Base-by-base conservation (phyloP, 2,329 filamentous ascomycete genomes). In the Aspergillus novoparasiticus region DNA sequence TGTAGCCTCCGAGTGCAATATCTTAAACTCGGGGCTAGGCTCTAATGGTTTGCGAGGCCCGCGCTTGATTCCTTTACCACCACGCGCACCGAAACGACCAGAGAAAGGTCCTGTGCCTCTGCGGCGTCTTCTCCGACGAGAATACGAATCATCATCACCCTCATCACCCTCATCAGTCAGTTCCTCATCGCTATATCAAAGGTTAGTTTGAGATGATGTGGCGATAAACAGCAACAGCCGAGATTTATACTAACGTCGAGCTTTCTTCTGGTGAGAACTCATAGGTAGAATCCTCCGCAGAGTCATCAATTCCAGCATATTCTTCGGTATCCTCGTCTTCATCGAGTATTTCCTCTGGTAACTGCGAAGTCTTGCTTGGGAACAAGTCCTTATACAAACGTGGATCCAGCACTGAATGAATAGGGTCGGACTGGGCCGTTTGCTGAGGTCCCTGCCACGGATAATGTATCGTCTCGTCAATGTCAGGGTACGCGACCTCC, bases 21-120 rank as follows among this genome's bases (percentile, higher is more conserved):
- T 68, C 55, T 81, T 82, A 72, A 84, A 84, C 59, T 83, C 81
- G 11, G 75, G 74, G 56, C 80, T 80, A 19, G 82, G 82, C 57
- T 83, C 82, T 46, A 83, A 45, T 5, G 81, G 76, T 65, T 79
- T 81, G 32, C 80, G 77, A 21, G 80, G 79, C 4, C 82, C 82
- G 69, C 80, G 75, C 65, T 77, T 82, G 69, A 80, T 73, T 26
- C 81, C 81, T 67, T 79, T 81, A n/a, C 74, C 74, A 65, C 80
- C 79, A 46, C 80, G 74, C 11, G 76, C 76, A 50, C 76, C 76
- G 60, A 68, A 78, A 21, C 76, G 75, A 48, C 76, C 74, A 16
- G 75, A 76, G 51, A 78, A 78, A 10, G 68, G 72, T 2, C 76
- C 75, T 21, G 68, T 72, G 30, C 72, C 67, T 62, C 72, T 70